Evolutionary conservation across 306 rosid species (phyloP).

Genomic region (Elaeagnus macrophylla): DNA sequence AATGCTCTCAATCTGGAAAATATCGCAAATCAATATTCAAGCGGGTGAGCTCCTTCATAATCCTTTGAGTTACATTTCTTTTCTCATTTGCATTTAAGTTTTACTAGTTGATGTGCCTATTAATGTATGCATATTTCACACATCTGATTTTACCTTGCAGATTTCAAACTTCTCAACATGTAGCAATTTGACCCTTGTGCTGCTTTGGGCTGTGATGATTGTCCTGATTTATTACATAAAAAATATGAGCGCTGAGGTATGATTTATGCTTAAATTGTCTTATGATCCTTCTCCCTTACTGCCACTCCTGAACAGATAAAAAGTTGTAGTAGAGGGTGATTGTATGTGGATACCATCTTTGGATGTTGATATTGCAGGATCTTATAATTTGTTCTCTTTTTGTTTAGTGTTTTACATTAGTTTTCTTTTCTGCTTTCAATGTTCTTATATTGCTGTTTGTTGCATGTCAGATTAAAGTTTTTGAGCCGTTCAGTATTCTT

Average conservation of each 20-base stretch:
- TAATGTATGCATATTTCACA: not conserved
- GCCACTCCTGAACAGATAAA: not conserved
- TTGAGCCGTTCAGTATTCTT: slow-evolving; percentile 83
- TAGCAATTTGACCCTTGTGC: slow-evolving; percentile 66
- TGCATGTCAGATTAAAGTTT: slow-evolving; percentile 53
- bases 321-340: no score
- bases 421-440: not conserved
- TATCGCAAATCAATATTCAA: slow-evolving; percentile 77
- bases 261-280: not conserved
- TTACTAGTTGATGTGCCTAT: not conserved
- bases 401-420: not conserved
- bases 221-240: slow-evolving; percentile 80
- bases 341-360: no score
- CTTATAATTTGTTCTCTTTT: not conserved
- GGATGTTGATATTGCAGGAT: not conserved
- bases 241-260: slow-evolving; percentile 81
- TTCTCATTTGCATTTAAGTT: not conserved
- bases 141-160: slow-evolving; percentile 35
- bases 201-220: slow-evolving; percentile 85
- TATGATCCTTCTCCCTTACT: slow-evolving; percentile 1
- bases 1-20: slow-evolving; percentile 78
- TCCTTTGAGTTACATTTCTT: not conserved
- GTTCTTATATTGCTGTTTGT: slow-evolving; percentile 3
- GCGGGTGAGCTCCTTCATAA: slow-evolving; percentile 42
- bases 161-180: slow-evolving; percentile 76